Conservation (phyloP, 2,329 filamentous ascomycete genomes). For the Diplodia mutila region DNA sequence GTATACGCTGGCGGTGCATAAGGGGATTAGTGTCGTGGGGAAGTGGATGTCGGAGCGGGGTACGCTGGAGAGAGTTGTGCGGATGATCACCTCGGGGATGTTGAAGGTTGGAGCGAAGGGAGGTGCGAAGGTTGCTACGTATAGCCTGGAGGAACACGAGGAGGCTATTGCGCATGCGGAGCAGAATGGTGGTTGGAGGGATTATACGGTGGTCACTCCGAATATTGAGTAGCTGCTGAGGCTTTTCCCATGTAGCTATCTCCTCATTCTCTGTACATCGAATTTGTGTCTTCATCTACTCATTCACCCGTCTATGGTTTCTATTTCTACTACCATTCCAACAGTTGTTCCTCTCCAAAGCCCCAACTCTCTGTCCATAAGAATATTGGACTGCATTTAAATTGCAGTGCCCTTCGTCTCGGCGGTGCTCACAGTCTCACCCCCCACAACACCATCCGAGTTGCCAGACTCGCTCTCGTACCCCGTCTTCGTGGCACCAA, state of each 20-base stretch:
- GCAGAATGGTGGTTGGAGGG: too few species aligned
- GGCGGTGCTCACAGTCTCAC: not conserved
- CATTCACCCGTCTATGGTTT: not conserved
- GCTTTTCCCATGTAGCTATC: too few species aligned
- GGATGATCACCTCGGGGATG: not conserved
- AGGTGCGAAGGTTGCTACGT: not conserved
- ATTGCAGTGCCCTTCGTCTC: not conserved
- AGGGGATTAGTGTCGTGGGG: not conserved
- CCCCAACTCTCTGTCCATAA: too few species aligned
- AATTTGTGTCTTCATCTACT: too few species aligned
- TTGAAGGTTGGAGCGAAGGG: not conserved
- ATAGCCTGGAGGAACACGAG: too few species aligned
- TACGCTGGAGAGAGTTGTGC: too few species aligned
- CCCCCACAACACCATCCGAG: not conserved
- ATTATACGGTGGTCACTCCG: not conserved
- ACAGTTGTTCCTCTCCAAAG: too few species aligned
- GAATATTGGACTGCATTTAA: not conserved
- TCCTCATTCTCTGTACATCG: too few species aligned
- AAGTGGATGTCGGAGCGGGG: too few species aligned
- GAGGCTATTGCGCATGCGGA: not conserved
- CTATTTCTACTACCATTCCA: not conserved
- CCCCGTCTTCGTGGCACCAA: constrained; percentile 48
- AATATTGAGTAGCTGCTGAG: not conserved
- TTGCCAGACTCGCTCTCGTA: not conserved
- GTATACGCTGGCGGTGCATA: not conserved